These are phyloP conservation scores for Clavulina sp. DNA, from an alignment of 768 basidiomycete species.

Conservation along the genomic window DNA sequence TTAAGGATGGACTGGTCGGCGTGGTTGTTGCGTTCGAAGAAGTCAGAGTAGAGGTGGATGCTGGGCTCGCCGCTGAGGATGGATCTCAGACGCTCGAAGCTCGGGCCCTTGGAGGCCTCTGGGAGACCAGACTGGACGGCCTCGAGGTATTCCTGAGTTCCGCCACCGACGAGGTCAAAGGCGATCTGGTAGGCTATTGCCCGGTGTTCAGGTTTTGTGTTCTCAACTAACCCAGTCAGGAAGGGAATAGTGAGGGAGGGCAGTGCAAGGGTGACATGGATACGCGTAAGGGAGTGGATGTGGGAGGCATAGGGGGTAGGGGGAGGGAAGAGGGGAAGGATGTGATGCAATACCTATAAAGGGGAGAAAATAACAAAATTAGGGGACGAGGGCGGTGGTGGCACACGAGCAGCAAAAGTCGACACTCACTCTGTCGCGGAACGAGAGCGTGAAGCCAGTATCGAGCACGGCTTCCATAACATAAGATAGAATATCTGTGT, in stretches of 20 bases:
- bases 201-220: constrained; percentile 25
- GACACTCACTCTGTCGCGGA: constrained; percentile 49
- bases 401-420: not conserved
- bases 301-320: constrained; percentile 55
- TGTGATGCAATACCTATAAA: constrained; percentile 23
- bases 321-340: constrained; percentile 70
- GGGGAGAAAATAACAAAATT: not conserved
- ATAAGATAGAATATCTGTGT: constrained; percentile 69
- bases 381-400: not conserved
- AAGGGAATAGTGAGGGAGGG: constrained; percentile 62
- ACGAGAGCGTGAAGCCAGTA: constrained; percentile 71
- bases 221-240: constrained; percentile 47
- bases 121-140: constrained; percentile 52
- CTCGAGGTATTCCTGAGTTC: constrained; percentile 82
- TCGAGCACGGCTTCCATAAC: constrained; percentile 85
- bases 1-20: constrained; percentile 83
- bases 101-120: constrained; percentile 27
- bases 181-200: constrained; percentile 87
- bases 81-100: constrained; percentile 54
- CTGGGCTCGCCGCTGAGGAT: constrained; percentile 86
- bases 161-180: constrained; percentile 89
- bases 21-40: constrained; percentile 87
- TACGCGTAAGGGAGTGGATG: constrained; percentile 65
- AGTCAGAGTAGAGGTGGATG: constrained; percentile 85
- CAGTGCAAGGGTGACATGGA: constrained; percentile 76